phyloP scores from a whole-genome alignment of 2,329 filamentous ascomycete genomes.

The Fusarium dlaminii region DNA sequence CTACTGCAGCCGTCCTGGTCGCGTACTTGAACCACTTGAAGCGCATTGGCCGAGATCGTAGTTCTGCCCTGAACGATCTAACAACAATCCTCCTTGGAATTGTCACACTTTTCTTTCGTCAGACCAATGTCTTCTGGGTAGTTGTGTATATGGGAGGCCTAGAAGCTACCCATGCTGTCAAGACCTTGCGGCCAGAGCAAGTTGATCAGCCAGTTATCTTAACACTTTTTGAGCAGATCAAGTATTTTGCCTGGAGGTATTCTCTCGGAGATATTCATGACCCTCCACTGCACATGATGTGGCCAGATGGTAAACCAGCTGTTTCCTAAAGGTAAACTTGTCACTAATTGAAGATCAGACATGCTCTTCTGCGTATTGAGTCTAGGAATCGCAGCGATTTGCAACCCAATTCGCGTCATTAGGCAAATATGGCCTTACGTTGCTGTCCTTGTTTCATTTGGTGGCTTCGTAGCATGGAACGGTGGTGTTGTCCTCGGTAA shows the following conservation, averaged over 20 bases:
- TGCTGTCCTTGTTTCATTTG: constrained; percentile 73
- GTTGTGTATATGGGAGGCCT: constrained; percentile 77
- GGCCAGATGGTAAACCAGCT: constrained; percentile 58
- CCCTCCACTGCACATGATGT: constrained; percentile 56
- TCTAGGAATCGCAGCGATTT: constrained; percentile 65
- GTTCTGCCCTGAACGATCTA: constrained; percentile 53
- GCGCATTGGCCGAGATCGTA: constrained; percentile 50
- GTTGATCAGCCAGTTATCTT: constrained; percentile 45
- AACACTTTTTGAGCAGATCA: constrained; percentile 48
- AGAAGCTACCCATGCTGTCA: constrained; percentile 63
- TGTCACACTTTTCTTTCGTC: constrained; percentile 78
- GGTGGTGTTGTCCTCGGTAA: constrained; percentile 88
- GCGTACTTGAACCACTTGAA: constrained; percentile 69
- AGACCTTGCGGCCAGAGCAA: constrained; percentile 50
- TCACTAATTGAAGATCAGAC: constrained; percentile 52
- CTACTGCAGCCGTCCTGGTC: constrained; percentile 77
- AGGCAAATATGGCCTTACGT: constrained; percentile 67
- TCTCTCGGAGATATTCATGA: constrained; percentile 66
- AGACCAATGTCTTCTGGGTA: constrained; percentile 98
- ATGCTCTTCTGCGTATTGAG: constrained; percentile 69
- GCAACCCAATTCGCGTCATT: constrained; percentile 58
- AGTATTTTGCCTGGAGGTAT: constrained; percentile 55
- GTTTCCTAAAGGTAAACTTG: not conserved
- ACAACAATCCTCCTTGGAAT: constrained; percentile 66
- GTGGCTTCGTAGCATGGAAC: constrained; percentile 83